Percentiles rank a stretch among this genome's conserved stretches.
phyloP scores from a whole-genome alignment of 805 yeast genomes.

The Sugiyamaella lignohabitans region DNA sequence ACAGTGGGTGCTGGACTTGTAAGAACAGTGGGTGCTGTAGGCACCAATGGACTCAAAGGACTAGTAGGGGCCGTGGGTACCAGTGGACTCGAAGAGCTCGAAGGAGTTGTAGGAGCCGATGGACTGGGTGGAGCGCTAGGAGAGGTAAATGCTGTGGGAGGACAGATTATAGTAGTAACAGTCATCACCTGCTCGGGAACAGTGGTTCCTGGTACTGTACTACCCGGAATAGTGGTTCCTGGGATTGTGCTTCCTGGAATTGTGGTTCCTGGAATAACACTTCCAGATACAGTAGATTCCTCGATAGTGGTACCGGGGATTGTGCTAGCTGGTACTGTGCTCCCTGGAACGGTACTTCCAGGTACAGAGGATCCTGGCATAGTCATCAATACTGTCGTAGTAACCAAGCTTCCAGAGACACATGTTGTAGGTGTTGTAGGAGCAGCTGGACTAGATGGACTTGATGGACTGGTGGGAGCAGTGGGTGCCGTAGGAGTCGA shows the following conservation, averaged over 20 bases:
- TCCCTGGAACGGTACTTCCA: conserved; percentile 9
- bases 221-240: conserved; percentile 2
- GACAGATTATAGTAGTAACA: conserved; percentile 10
- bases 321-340: conserved; percentile 7
- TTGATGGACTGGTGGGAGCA: background rate
- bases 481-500: no score
- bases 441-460: background rate
- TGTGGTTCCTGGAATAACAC: conserved; percentile 3
- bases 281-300: conserved; percentile 15
- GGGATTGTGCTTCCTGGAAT: conserved; percentile 5
- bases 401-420: conserved; percentile 12
- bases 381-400: conserved; percentile 14
- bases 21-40: conserved; percentile 2
- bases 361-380: conserved; percentile 10
- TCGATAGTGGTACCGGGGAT: conserved; percentile 10
- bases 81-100: no score
- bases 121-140: conserved; percentile 8
- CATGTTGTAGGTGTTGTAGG: no score
- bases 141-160: no score
- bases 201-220: background rate
- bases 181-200: conserved; percentile 8
- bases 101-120: no score
- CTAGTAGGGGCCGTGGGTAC: no score
- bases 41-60: no score
- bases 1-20: conserved; percentile 4